Evolutionary conservation across 2,329 filamentous ascomycete genomes (phyloP), one percentile per base, ranked within the genome.

Genomic region (Aspergillus arachidicola): DNA sequence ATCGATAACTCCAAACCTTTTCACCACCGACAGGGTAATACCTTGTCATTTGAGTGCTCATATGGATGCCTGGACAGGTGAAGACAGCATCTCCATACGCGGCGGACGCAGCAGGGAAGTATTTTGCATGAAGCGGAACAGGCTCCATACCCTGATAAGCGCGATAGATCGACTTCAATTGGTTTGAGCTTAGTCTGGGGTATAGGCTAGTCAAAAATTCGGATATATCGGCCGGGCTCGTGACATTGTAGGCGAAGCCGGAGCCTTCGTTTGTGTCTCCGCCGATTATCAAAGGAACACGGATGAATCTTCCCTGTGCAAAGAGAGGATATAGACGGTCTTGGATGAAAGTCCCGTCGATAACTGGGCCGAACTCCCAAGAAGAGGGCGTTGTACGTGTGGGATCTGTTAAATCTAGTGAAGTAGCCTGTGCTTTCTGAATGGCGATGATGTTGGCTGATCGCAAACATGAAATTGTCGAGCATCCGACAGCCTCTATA

Each of bases 141-240:
- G 74, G 66, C 1, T 69, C 6, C 59, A 69, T 69, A 48, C 75
- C 51, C 32, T 86, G 85, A 69, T 89, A 91, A 9, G 85, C 74
- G 0, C 69, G 34, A 69, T 85, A 82, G 66, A 89, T 82, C 3
- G 69, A 68, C 2, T 72, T 65, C 1, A 89, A 75, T 54, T 89
- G 82, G 2, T 71, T 30, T 64, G 4, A 75, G 0, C 79, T 85
- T 11, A 91, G 74, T 30, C 78, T 78, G 0, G 87, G 84, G 65
- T 85, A 89, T 61, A 89, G 84, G 62, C 83, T 75, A 45, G 81
- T 79, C 4, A 90, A 73, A 70, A 87, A 89, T 14, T 75, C 75
- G 65, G 86, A 78, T 66, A 84, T 82, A 46, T 86, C 75, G 0
- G 70, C 73, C 1, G 79, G 69, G 16, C 77, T 85, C 34, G 78